A percentile compares a stretch with the other conserved stretches of the same genome.
phyloP scores from a whole-genome alignment of 768 basidiomycete genomes.

The Rubroboletus satanas region DNA sequence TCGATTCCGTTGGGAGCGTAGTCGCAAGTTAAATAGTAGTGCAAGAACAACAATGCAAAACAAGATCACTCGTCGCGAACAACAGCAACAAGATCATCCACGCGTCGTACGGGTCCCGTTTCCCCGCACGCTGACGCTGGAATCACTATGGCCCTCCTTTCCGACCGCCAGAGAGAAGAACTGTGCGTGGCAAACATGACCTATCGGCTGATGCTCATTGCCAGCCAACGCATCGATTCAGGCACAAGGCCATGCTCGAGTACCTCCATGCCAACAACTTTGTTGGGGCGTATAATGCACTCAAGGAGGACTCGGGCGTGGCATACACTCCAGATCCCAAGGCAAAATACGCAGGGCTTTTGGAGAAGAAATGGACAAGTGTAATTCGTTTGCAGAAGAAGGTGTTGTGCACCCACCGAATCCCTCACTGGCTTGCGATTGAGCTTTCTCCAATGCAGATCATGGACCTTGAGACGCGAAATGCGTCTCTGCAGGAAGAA shows the following conservation, averaged over 20 bases:
- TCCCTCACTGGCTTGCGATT: conserved; percentile 4
- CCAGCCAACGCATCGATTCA: conserved; percentile 29
- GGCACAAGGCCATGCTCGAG: conserved; percentile 79
- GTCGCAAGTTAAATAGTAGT: not conserved
- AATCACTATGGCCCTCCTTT: conserved; percentile 39
- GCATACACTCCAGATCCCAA: conserved; percentile 82
- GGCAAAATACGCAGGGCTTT: conserved; percentile 77
- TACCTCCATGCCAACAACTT: conserved; percentile 69
- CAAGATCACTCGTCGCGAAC: conserved; percentile 21
- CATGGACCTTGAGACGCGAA: conserved; percentile 88
- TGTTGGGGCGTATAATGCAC: conserved; percentile 55
- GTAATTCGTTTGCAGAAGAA: conserved; percentile 96
- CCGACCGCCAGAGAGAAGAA: conserved; percentile 46
- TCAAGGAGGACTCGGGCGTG: conserved; percentile 50
- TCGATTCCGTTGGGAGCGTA: conserved; percentile 10
- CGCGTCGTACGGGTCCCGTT: conserved; percentile 5
- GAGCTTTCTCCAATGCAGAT: conserved; percentile 50
- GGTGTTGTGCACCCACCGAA: conserved; percentile 39
- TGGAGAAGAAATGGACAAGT: conserved; percentile 98
- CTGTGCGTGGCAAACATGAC: conserved; percentile 34
- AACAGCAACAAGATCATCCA: conserved; percentile 11
- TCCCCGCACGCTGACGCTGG: conserved; percentile 1
- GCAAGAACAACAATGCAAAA: conserved; percentile 31
- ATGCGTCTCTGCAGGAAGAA: conserved; percentile 76
- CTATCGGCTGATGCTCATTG: conserved; percentile 6